Evolutionary conservation across 257 asterid genomes (phyloP).

Genomic region (Solanum clarkiae): DNA sequence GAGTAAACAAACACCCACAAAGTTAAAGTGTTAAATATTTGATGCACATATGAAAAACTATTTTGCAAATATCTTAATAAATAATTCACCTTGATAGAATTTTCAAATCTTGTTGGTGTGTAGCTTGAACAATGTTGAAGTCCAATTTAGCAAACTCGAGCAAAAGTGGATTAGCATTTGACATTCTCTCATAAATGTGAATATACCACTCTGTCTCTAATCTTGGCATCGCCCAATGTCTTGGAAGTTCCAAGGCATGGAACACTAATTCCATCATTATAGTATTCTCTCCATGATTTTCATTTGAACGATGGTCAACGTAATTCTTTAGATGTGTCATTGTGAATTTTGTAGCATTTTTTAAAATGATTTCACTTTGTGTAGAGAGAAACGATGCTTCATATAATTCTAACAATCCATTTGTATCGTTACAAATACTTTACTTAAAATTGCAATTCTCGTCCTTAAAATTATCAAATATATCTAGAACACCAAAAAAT

Average conservation of each 20-base stretch:
- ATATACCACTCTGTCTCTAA: too few species aligned
- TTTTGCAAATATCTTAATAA: too few species aligned
- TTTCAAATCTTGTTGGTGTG: too few species aligned
- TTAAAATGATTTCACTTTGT: not conserved
- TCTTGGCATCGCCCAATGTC: not conserved
- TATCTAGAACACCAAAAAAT: not conserved
- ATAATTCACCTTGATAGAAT: too few species aligned
- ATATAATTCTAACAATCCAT: conserved; percentile 25
- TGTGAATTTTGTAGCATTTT: not conserved
- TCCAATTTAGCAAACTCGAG: too few species aligned
- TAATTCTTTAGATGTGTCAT: not conserved
- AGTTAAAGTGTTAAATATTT: too few species aligned
- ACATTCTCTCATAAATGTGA: too few species aligned
- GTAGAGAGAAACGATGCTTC: conserved; percentile 28
- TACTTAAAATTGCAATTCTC: not conserved
- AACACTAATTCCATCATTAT: not conserved
- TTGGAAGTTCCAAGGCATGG: conserved; percentile 25
- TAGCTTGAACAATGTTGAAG: too few species aligned
- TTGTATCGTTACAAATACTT: conserved; percentile 2
- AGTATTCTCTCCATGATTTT: not conserved
- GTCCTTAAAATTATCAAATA: conserved; percentile 9
- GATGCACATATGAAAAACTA: too few species aligned
- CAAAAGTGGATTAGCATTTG: too few species aligned
- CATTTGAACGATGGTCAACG: not conserved
- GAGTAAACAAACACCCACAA: too few species aligned